These are phyloP conservation scores for Lipomyces orientalis DNA, from an alignment of 805 yeast species.

Conservation along the genomic window DNA sequence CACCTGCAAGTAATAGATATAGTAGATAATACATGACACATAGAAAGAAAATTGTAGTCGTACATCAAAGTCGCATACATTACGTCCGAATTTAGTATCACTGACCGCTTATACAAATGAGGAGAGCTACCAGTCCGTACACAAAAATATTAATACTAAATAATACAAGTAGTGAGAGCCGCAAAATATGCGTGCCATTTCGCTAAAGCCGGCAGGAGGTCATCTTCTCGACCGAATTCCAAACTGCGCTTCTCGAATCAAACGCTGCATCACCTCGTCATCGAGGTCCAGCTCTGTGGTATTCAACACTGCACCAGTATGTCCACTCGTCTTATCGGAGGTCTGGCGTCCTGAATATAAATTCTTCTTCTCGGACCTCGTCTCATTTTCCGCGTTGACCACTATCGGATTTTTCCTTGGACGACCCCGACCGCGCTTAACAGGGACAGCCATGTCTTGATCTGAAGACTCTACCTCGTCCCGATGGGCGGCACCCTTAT, in stretches of 20 bases:
- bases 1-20: background rate
- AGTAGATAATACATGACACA: background rate
- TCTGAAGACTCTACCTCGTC: background rate
- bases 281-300: conserved; percentile 9
- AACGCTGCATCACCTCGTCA: conserved; percentile 19
- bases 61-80: background rate
- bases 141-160: conserved; percentile 2
- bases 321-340: background rate
- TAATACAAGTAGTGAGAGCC: background rate
- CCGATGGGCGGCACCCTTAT: background rate
- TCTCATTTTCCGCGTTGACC: background rate
- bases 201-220: background rate
- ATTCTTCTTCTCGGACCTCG: background rate
- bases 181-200: background rate
- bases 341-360: background rate
- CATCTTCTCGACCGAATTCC: conserved; percentile 35
- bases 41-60: background rate
- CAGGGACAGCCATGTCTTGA: background rate
- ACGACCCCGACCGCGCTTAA: conserved; percentile 25
- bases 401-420: conserved; percentile 14
- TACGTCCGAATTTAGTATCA: background rate
- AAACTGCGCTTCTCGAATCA: conserved; percentile 35
- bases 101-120: background rate
- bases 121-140: conserved; percentile 1
- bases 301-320: background rate